Evolutionary conservation across 2,329 filamentous ascomycete genomes (phyloP).

Genomic region (Aspergillus neoniger): DNA sequence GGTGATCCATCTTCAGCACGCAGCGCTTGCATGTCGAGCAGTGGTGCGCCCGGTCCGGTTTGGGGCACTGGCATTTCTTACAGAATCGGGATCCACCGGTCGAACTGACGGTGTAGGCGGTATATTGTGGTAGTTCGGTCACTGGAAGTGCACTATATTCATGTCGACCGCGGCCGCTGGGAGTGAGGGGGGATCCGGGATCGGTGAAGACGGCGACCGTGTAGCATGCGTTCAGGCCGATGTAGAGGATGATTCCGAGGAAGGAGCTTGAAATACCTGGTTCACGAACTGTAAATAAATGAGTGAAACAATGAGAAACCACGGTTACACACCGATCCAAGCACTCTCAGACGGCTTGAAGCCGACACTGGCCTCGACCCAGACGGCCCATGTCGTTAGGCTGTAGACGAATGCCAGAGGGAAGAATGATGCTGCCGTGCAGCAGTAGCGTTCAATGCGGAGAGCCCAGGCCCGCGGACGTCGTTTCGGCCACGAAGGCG

Average conservation of each 20-base stretch:
- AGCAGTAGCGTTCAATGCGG: slow-evolving; percentile 78
- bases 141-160: slow-evolving; percentile 79
- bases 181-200: slow-evolving; percentile 67
- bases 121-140: slow-evolving; percentile 62
- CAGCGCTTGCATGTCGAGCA: slow-evolving; percentile 93
- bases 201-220: slow-evolving; percentile 90
- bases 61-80: slow-evolving; percentile 94
- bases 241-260: slow-evolving; percentile 70
- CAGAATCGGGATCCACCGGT: slow-evolving; percentile 86
- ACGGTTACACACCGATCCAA: slow-evolving; percentile 41
- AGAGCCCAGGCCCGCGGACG: slow-evolving; percentile 46
- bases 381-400: slow-evolving; percentile 91
- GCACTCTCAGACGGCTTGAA: slow-evolving; percentile 54
- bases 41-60: slow-evolving; percentile 94
- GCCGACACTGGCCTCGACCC: slow-evolving; percentile 77
- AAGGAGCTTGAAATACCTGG: slow-evolving; percentile 53
- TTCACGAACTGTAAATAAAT: not conserved
- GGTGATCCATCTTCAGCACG: slow-evolving; percentile 99
- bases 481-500: slow-evolving; percentile 45
- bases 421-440: slow-evolving; percentile 74
- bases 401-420: slow-evolving; percentile 88
- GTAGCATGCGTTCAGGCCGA: slow-evolving; percentile 84
- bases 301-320: no score
- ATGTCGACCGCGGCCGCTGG: slow-evolving; percentile 32
- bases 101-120: slow-evolving; percentile 87